Base-by-base conservation (phyloP, 306 rosid genomes). In the Pyrus communis region DNA sequence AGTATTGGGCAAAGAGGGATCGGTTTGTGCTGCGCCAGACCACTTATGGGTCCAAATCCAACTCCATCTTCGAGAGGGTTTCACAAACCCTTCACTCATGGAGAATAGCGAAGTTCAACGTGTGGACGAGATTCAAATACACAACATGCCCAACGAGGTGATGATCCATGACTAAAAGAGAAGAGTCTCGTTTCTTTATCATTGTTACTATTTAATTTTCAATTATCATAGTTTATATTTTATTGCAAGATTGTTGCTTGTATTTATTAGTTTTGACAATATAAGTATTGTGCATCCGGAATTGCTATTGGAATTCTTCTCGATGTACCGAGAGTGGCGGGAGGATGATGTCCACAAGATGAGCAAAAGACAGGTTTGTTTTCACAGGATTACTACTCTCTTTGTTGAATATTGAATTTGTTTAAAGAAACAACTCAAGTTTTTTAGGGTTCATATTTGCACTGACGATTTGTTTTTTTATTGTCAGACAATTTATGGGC, bases 291-390 rank as follows among this genome's bases (percentile, higher is more conserved):
- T 90, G 81, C 76, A 95, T 92, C 96, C 99, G 1, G 87, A 88
- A 81, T 91, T 92, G 78, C 69, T 95, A 23, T 52, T 85, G 84
- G 99, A 92, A 80, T 93, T 95, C 82, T 95, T 95, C 85, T 89
- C 97, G 25, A 84, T 89, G 81, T 89, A 95, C 83, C 87, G 84
- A 23, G 95, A 83, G 25, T 90, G 94, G 93, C 93, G 89, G 80
- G 98, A 90, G 70, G 85, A 83, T 46, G 91, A 83, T 71, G 86
- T 83, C 76, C 84, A 85, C 55, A 86, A 75, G 75, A 93, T 92
- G 67, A 89, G 85, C 91, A 84, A 82, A 75, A 88, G 84, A 25
- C 98, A 95, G 98, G 99, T 95, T 65, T 84, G 82, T 31, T 30
- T 23, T 30, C 1, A 28, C 54, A 19, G 23, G 22, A 62, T 57